These are phyloP conservation scores for Leccinum imitatum DNA, from an alignment of 768 basidiomycete species.

Conservation along the genomic window DNA sequence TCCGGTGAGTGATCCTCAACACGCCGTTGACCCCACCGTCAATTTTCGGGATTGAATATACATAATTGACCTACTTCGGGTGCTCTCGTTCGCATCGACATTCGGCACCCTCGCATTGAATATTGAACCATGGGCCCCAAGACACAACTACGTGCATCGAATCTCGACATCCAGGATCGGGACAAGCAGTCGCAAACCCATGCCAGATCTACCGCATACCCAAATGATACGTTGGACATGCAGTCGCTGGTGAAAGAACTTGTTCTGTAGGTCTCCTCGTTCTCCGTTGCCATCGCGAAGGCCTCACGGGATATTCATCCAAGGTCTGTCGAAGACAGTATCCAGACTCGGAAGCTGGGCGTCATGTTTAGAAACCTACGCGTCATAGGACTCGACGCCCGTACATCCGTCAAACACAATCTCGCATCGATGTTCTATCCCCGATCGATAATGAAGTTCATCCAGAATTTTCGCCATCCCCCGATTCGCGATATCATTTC, in stretches of 20 bases:
- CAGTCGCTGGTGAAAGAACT: conserved; percentile 17
- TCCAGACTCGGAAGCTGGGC: conserved; percentile 44
- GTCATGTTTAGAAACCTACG: conserved; percentile 51
- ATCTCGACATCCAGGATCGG: not conserved
- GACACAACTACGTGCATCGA: not conserved
- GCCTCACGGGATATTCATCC: not conserved
- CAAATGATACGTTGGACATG: conserved; percentile 4
- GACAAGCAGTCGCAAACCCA: not conserved
- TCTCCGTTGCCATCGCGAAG: not conserved
- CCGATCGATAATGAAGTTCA: conserved; percentile 33
- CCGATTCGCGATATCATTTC: conserved; percentile 44
- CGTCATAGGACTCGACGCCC: conserved; percentile 48
- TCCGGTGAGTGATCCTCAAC: too few relatives aligned
- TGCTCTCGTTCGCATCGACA: too few relatives aligned
- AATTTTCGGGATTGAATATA: too few relatives aligned
- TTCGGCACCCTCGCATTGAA: too few relatives aligned
- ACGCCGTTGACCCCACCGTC: too few relatives aligned
- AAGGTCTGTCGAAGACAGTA: conserved; percentile 35
- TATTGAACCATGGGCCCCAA: too few relatives aligned
- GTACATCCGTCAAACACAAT: conserved; percentile 46
- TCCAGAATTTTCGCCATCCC: conserved; percentile 49
- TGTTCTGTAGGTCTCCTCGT: not conserved
- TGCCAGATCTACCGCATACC: not conserved
- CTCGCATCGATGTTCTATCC: conserved; percentile 39
- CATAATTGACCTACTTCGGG: too few relatives aligned